Conservation (phyloP, 2,329 filamentous ascomycete genomes). For the Xylogone sp. region DNA sequence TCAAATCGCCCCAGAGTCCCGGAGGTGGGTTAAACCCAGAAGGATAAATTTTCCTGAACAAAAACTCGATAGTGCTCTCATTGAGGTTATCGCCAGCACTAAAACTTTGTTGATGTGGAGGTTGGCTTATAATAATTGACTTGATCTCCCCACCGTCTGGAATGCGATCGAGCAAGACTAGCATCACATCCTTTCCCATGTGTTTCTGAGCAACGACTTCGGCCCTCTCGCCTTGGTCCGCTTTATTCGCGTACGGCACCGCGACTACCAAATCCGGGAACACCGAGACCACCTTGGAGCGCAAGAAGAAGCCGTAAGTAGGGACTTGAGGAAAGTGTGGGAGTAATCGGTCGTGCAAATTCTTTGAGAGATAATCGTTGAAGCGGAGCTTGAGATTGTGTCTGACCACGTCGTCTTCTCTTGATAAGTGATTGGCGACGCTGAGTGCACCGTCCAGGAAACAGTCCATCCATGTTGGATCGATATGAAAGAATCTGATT, state of each 20-base stretch:
- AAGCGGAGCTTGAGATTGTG: conserved; percentile 27
- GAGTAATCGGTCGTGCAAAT: conserved; percentile 3
- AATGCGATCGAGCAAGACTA: too few species aligned
- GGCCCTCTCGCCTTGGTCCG: too few species aligned
- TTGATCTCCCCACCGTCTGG: conserved; percentile 26
- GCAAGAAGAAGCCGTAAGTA: conserved; percentile 34
- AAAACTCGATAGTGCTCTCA: too few species aligned
- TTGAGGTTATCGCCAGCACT: conserved; percentile 1
- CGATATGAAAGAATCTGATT: conserved; percentile 42
- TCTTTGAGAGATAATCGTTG: conserved; percentile 28
- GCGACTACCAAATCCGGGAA: conserved; percentile 35
- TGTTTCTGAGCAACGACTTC: too few species aligned
- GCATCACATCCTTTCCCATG: too few species aligned
- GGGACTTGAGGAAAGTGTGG: conserved; percentile 32
- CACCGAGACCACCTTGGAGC: conserved; percentile 32
- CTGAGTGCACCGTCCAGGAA: conserved; percentile 41
- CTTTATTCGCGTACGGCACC: conserved; percentile 6
- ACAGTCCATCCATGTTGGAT: conserved; percentile 38
- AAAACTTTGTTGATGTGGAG: conserved; percentile 37
- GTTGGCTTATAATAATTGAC: conserved; percentile 29
- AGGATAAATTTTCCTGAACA: not conserved
- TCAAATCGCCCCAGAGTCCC: too few species aligned
- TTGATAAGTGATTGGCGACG: conserved; percentile 34
- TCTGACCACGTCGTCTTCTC: conserved; percentile 25
- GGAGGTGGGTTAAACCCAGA: too few species aligned